Base-by-base conservation (phyloP, 768 basidiomycete species). In the Mrakia blollopis region DNA sequence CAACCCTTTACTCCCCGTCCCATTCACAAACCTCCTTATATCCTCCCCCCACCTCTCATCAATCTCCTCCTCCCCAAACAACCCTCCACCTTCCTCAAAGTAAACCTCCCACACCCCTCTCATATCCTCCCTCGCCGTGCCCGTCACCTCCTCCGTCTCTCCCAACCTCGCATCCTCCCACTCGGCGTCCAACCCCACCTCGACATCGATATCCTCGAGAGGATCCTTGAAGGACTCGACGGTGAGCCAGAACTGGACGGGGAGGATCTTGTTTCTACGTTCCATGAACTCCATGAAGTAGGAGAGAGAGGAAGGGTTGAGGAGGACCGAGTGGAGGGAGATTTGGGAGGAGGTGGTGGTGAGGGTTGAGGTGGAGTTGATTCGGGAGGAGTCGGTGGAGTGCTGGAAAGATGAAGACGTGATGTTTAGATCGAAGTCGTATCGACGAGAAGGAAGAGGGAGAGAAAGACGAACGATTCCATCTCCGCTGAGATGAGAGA, bases 261-360 rank as follows among this genome's bases (percentile, higher is more conserved):
- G 88, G 18, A 92, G 81, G 18, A 94, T 92, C 41, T 91, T 89
- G 78, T 89, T 87, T 11, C 91, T 88, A 21, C 97, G 88, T 80
- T 98, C 97, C 93, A 98, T 95, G 80, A 93, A 97, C 85, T 99
- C 97, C 90, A 98, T 94, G 85, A 96, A 92, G 82, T 97, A 96
- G 2, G 92, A 93, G 3, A 98, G 87, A 0, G 94, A 93, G 52
- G 89, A 91, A 0, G 96, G 95, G 80, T 93, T 94, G 32, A 90
- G 86, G 4, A 99, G 88, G 71, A 98, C 87, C 72, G 93, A 91
- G 54, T 92, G 88, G 6, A 96, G 86, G 0, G 88, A 86, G 32
- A 92, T 84, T 16, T 75, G 72, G 16, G 87, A 62, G 52, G 62
- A 68, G n/a, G 72, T 28, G 13, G 76, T 35, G 60, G n/a, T 41